phyloP scores from a whole-genome alignment of 1,139 yeast genomes.

The Kodamaea derodonti region DNA sequence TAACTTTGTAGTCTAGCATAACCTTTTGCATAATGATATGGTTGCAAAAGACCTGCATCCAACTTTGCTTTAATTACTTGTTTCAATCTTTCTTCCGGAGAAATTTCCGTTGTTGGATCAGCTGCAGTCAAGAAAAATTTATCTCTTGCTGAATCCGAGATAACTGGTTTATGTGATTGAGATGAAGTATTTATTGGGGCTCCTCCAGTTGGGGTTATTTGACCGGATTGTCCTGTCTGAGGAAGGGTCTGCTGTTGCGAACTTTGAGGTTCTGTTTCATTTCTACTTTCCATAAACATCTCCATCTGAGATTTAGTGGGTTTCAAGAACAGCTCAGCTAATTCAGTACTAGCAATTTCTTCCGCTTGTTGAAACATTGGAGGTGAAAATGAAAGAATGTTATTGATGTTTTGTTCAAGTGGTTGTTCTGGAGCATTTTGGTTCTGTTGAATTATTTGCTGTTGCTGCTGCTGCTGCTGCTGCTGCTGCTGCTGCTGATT shows the following conservation, averaged over 20 bases:
- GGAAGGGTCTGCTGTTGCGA: not conserved
- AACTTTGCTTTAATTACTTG: conserved; percentile 95
- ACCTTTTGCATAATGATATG: conserved; percentile 92
- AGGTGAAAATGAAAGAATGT: conserved; percentile 30
- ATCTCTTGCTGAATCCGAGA: conserved; percentile 82
- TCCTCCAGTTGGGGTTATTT: conserved; percentile 1
- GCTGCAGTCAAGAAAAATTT: conserved; percentile 95
- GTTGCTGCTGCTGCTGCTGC: conserved; percentile 6
- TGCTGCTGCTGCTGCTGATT: conserved; percentile 4
- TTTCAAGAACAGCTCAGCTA: conserved; percentile 9
- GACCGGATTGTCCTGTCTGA: not conserved
- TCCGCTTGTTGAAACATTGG: conserved; percentile 16
- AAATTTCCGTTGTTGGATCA: conserved; percentile 90
- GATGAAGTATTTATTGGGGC: not conserved
- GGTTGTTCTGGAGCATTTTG: not conserved
- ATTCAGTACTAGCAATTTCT: conserved; percentile 7
- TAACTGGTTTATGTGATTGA: conserved; percentile 39
- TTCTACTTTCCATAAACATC: not conserved
- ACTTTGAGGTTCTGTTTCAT: too few species aligned
- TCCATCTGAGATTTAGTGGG: conserved; percentile 4
- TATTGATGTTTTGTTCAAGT: conserved; percentile 16
- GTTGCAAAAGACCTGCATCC: conserved; percentile 90
- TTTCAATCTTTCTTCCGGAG: conserved; percentile 90
- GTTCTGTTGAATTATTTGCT: conserved; percentile 3
- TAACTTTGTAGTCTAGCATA: conserved; percentile 86